phyloP scores from a whole-genome alignment of 805 yeast genomes.

The Metschnikowia cubensis region DNA sequence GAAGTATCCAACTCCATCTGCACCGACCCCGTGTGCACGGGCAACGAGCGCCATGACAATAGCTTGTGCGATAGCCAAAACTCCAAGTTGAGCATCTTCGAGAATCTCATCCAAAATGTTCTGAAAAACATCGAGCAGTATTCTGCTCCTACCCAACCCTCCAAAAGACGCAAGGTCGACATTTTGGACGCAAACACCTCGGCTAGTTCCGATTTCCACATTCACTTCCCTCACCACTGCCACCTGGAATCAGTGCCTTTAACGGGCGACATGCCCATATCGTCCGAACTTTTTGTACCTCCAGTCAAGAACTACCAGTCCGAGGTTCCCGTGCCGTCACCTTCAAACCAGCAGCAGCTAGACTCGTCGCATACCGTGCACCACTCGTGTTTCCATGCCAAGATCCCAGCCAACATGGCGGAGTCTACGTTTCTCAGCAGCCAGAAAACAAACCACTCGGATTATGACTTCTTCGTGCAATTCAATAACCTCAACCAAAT shows the following conservation, averaged over 20 bases:
- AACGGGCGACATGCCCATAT: not conserved
- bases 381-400: constrained; percentile 46
- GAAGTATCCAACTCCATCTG: constrained; percentile 3
- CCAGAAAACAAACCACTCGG: constrained; percentile 19
- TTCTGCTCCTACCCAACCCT: constrained; percentile 4
- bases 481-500: constrained; percentile 29
- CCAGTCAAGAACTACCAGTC: not conserved
- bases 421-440: not conserved
- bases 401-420: constrained; percentile 24
- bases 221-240: constrained; percentile 41
- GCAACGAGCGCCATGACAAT: constrained; percentile 12
- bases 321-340: not conserved
- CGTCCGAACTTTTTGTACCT: not conserved
- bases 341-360: not conserved
- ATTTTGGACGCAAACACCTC: constrained; percentile 1
- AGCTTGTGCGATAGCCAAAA: constrained; percentile 28
- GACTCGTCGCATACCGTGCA: constrained; percentile 19
- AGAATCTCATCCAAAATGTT: constrained; percentile 35
- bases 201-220: constrained; percentile 21
- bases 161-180: not conserved
- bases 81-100: constrained; percentile 34
- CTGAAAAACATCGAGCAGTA: constrained; percentile 24
- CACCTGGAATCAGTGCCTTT: constrained; percentile 19
- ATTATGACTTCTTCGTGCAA: constrained; percentile 37
- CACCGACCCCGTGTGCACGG: constrained; percentile 5